Evolutionary conservation across 2,329 filamentous ascomycete genomes (phyloP).

Genomic region (Berkeleyomyces basicola): DNA sequence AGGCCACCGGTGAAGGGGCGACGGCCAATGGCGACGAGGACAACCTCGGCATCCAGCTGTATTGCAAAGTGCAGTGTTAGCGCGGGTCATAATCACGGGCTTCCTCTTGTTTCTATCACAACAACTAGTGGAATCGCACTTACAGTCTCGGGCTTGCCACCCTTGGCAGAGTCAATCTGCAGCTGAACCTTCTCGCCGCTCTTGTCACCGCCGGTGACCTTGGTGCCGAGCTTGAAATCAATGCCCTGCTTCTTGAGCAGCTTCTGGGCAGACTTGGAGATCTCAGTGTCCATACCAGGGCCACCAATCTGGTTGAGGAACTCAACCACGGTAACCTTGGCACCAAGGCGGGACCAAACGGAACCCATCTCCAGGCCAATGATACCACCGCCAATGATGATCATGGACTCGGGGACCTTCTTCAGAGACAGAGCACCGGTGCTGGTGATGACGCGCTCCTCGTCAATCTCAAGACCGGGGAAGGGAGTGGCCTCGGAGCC

Average conservation of each 20-base stretch:
- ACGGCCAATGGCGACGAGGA: conserved; percentile 91
- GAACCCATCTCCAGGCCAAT: conserved; percentile 98
- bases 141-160: conserved; percentile 84
- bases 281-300: conserved; percentile 90
- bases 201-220: conserved; percentile 75
- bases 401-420: conserved; percentile 87
- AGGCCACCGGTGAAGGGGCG: conserved; percentile 87
- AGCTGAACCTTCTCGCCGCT: conserved; percentile 64
- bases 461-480: conserved; percentile 86
- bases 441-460: conserved; percentile 93
- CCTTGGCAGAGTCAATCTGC: conserved; percentile 81
- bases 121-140: conserved; percentile 21
- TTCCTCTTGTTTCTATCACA: conserved; percentile 29
- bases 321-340: conserved; percentile 94
- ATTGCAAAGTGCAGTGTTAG: conserved; percentile 11
- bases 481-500: conserved; percentile 92
- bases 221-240: conserved; percentile 96
- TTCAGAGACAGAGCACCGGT: conserved; percentile 82
- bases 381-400: conserved; percentile 95
- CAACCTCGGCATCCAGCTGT: conserved; percentile 82
- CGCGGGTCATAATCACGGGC: conserved; percentile 56
- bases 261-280: conserved; percentile 83
- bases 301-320: conserved; percentile 93
- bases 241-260: conserved; percentile 90
- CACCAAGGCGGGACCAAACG: conserved; percentile 86